Conservation (phyloP, 2,329 filamentous ascomycete genomes). For the Aspergillus jensenii region DNA sequence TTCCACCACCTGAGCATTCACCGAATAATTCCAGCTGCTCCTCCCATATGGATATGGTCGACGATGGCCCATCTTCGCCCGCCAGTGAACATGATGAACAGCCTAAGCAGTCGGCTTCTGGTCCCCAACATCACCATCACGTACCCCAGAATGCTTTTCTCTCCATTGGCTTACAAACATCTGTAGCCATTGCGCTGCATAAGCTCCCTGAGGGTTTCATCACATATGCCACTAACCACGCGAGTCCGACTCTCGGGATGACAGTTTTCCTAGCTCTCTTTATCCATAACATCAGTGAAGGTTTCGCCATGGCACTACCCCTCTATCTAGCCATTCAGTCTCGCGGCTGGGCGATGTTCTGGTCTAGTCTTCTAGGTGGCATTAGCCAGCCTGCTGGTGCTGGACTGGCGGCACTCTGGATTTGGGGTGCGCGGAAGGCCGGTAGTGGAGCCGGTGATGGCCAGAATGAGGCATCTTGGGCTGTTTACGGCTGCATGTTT, state of each 20-base stretch:
- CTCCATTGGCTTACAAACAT: conserved; percentile 92
- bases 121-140: conserved; percentile 78
- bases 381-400: conserved; percentile 85
- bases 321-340: conserved; percentile 87
- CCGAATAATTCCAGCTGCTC: conserved; percentile 14
- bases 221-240: conserved; percentile 96
- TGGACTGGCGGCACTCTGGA: conserved; percentile 80
- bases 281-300: conserved; percentile 97
- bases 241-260: conserved; percentile 82
- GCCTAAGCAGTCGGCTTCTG: conserved; percentile 1
- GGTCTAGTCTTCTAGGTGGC: conserved; percentile 80
- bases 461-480: conserved; percentile 49
- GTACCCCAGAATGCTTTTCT: conserved; percentile 92
- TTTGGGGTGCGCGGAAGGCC: conserved; percentile 65
- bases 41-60: conserved; percentile 9
- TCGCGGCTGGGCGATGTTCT: conserved; percentile 77
- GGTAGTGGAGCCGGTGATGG: conserved; percentile 26
- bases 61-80: conserved; percentile 7
- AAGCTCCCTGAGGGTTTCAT: conserved; percentile 88
- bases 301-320: conserved; percentile 89
- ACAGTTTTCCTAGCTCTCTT: conserved; percentile 94
- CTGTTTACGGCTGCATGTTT: conserved; percentile 67
- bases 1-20: neutral
- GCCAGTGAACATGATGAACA: neutral
- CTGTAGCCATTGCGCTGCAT: conserved; percentile 90